Evolutionary conservation across 768 basidiomycete species (phyloP).

Genomic region (Termitomyces sp.): DNA sequence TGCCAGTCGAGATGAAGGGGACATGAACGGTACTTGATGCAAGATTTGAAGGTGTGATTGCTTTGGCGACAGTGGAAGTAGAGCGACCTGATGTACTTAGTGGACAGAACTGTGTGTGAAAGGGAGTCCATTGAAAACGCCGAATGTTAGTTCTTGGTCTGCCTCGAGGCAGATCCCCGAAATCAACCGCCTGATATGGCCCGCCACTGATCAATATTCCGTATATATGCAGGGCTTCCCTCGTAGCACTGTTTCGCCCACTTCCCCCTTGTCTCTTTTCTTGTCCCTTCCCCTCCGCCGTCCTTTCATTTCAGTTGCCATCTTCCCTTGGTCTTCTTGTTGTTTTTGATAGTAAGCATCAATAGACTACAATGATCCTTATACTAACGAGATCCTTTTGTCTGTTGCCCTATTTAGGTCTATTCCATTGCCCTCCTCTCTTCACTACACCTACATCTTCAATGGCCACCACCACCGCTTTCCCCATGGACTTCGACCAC

Average conservation of each 20-base stretch:
- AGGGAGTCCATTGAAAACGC: conserved; percentile 8
- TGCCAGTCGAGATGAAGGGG: neutral
- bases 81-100: conserved; percentile 8
- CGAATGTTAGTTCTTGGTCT: conserved; percentile 11
- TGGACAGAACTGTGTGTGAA: conserved; percentile 11
- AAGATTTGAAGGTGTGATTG: neutral
- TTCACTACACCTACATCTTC: neutral
- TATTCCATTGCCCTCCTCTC: conserved; percentile 19
- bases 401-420: conserved; percentile 17
- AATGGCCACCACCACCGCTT: conserved; percentile 23
- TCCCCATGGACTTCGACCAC: conserved; percentile 46
- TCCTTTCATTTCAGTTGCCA: conserved; percentile 34
- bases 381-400: conserved; percentile 18
- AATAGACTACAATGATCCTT: conserved; percentile 21
- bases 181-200: conserved; percentile 10
- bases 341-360: conserved; percentile 20
- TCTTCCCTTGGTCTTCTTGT: conserved; percentile 18
- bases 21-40: conserved; percentile 3
- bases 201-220: conserved; percentile 12
- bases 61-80: neutral
- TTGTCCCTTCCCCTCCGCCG: conserved; percentile 25
- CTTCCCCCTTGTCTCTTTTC: conserved; percentile 18
- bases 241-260: conserved; percentile 18
- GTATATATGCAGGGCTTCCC: conserved; percentile 22
- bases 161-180: conserved; percentile 21